Evolutionary conservation across 805 yeast genomes (phyloP).

Genomic region (Starmerella floris): DNA sequence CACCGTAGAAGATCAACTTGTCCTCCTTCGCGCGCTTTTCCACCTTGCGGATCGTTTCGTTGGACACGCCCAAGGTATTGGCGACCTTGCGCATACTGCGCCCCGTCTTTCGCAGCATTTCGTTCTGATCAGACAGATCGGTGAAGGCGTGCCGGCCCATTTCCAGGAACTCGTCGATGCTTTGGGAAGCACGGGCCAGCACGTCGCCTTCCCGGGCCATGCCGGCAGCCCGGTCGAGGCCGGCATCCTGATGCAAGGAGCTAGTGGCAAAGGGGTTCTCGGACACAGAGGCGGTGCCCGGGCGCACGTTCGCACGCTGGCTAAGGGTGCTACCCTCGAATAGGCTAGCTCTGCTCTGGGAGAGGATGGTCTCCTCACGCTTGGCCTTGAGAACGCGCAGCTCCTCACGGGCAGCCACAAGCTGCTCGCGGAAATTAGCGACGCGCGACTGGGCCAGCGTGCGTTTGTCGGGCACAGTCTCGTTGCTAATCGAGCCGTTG

Average conservation of each 20-base stretch:
- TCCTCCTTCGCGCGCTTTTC: slow-evolving; percentile 77
- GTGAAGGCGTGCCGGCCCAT: slow-evolving; percentile 79
- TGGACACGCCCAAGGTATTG: slow-evolving; percentile 73
- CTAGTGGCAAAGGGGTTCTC: slow-evolving; percentile 25
- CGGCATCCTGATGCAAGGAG: slow-evolving; percentile 4
- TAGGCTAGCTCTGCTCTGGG: slow-evolving; percentile 38
- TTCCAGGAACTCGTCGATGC: slow-evolving; percentile 77
- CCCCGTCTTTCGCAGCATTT: slow-evolving; percentile 50
- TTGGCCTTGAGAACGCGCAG: slow-evolving; percentile 42
- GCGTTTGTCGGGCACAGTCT: slow-evolving; percentile 39
- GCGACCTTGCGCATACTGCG: slow-evolving; percentile 52
- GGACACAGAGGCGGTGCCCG: slow-evolving; percentile 6
- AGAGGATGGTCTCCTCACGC: slow-evolving; percentile 42
- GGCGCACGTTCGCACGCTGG: background rate
- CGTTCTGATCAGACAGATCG: slow-evolving; percentile 75
- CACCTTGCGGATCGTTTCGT: slow-evolving; percentile 64
- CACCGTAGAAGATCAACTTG: slow-evolving; percentile 72
- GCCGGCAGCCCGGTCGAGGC: slow-evolving; percentile 41
- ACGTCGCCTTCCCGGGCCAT: slow-evolving; percentile 52
- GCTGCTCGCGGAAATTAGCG: slow-evolving; percentile 37
- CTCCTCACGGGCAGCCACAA: slow-evolving; percentile 34
- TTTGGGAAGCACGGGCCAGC: slow-evolving; percentile 53
- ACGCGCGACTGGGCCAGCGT: slow-evolving; percentile 51
- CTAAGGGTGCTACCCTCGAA: slow-evolving; percentile 29
- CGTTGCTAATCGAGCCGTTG: slow-evolving; percentile 44